phyloP scores from a whole-genome alignment of 768 basidiomycete species.

The Tephrocybe rancida region DNA sequence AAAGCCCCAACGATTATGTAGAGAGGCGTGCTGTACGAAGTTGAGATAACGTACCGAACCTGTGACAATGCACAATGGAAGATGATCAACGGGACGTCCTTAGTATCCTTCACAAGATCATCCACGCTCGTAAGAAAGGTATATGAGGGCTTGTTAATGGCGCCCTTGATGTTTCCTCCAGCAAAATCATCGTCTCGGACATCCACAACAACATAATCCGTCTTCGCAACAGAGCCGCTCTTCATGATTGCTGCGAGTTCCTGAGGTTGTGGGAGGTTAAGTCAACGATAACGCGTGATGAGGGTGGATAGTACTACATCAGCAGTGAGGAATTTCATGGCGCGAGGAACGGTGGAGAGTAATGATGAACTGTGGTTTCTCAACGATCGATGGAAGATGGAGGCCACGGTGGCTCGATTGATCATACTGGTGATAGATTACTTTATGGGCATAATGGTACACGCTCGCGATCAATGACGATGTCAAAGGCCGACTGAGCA shows the following conservation, averaged over 20 bases:
- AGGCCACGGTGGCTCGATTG: neutral
- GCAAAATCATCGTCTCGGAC: slow-evolving; percentile 83
- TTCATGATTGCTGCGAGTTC: slow-evolving; percentile 73
- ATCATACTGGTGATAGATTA: slow-evolving; percentile 4
- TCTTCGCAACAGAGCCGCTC: slow-evolving; percentile 55
- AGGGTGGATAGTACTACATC: slow-evolving; percentile 18
- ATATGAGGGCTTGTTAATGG: slow-evolving; percentile 61
- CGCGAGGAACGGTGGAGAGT: neutral
- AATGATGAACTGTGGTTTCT: neutral
- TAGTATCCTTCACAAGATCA: slow-evolving; percentile 58
- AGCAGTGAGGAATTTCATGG: slow-evolving; percentile 22
- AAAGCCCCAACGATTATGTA: neutral
- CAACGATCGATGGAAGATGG: slow-evolving; percentile 2
- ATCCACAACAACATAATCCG: slow-evolving; percentile 79
- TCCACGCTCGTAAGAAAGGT: slow-evolving; percentile 61
- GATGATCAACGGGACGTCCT: slow-evolving; percentile 62
- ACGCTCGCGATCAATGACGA: too few relatives aligned
- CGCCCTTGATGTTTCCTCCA: slow-evolving; percentile 78
- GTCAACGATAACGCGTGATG: neutral
- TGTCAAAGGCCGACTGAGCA: too few relatives aligned
- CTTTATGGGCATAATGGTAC: too few relatives aligned
- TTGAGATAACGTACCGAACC: slow-evolving; percentile 54
- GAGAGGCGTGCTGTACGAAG: neutral
- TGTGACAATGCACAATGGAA: slow-evolving; percentile 85
- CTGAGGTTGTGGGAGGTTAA: slow-evolving; percentile 34